Base-by-base conservation (phyloP, 352 stramenopile genomes). In the Phytopythium boreale region DNA sequence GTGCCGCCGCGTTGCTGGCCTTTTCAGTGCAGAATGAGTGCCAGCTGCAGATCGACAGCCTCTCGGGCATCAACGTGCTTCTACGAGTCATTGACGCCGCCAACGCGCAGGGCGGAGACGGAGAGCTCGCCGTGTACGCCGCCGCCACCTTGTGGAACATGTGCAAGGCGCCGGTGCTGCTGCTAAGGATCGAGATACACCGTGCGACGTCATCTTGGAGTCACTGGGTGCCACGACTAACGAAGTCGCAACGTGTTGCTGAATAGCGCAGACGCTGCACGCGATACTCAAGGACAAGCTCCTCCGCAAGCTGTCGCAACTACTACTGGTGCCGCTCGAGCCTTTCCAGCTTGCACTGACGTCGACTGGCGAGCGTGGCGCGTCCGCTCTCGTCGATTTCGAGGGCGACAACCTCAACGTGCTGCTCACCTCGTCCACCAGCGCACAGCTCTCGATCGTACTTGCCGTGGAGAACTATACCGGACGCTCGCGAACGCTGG, bases 21-120 rank as follows among this genome's bases (percentile, higher is more conserved):
- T 93, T 84, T 64, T 90, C 80, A 19, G 71, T 87, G 17, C 80
- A 93, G 26, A 87, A 77, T 55, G 79, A 89, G 58, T 93, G 84
- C 12, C 82, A 90, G 26, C 49, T 75, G n/a, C 82, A 93, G n/a
- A 59, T 93, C 15, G 82, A 91, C 61, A 61, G 63, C 6, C 62
- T 93, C 39, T 69, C 63, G 11, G 77, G 70, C 8, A 64, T 90
- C 12, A 55, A 75, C 2, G 57, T 80, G 17, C 71, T 93, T 4
- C 63, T 91, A 17, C 72, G 63, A 4, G 59, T 90, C 6, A 70
- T 91, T 9, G 71, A 88, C 31, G 62, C 65, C 6, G 68, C 69
- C 11, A 51, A 76, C 53, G 57, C 10, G 7, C 34, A 66, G 24
- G 62, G 57, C 9, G 41, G 41, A 24, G 57, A 62, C 31, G 63